These are phyloP conservation scores for Nigrospora sphaerica DNA, from an alignment of 2,329 filamentous ascomycete species.

Conservation along the genomic window DNA sequence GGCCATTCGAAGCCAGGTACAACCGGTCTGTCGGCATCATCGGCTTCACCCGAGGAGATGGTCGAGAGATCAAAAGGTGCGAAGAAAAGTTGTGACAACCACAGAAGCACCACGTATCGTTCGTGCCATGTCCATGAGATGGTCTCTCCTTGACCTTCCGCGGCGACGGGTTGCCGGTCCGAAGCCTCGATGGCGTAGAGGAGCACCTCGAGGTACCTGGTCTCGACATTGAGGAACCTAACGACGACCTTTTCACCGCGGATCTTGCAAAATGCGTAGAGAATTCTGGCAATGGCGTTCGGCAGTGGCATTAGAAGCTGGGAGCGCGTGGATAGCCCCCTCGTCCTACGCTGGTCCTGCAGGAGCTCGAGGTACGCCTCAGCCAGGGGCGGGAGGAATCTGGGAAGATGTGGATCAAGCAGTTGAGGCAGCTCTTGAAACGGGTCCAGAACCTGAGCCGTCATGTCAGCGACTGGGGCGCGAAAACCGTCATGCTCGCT, in stretches of 20 bases:
- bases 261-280: slow-evolving; percentile 93
- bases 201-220: slow-evolving; percentile 74
- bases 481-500: slow-evolving; percentile 9
- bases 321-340: slow-evolving; percentile 25
- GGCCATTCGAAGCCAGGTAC: slow-evolving; percentile 50
- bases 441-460: slow-evolving; percentile 58
- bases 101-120: slow-evolving; percentile 78
- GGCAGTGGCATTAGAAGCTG: slow-evolving; percentile 49
- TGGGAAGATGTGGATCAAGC: slow-evolving; percentile 74
- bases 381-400: slow-evolving; percentile 67
- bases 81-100: slow-evolving; percentile 75
- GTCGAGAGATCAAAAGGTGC: slow-evolving; percentile 87
- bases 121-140: slow-evolving; percentile 71
- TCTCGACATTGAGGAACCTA: slow-evolving; percentile 85
- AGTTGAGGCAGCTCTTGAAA: slow-evolving; percentile 96
- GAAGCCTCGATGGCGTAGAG: slow-evolving; percentile 65
- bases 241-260: slow-evolving; percentile 89
- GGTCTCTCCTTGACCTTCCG: slow-evolving; percentile 5
- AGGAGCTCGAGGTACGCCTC: slow-evolving; percentile 68
- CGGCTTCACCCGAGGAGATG: slow-evolving; percentile 60
- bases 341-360: slow-evolving; percentile 34
- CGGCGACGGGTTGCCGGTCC: slow-evolving; percentile 23
- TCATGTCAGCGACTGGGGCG: slow-evolving; percentile 4
- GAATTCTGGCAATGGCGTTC: slow-evolving; percentile 66
- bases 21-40: slow-evolving; percentile 33